Evolutionary conservation across 202 grass and related monocot species (phyloP).

Genomic region (Digitaria exilis): DNA sequence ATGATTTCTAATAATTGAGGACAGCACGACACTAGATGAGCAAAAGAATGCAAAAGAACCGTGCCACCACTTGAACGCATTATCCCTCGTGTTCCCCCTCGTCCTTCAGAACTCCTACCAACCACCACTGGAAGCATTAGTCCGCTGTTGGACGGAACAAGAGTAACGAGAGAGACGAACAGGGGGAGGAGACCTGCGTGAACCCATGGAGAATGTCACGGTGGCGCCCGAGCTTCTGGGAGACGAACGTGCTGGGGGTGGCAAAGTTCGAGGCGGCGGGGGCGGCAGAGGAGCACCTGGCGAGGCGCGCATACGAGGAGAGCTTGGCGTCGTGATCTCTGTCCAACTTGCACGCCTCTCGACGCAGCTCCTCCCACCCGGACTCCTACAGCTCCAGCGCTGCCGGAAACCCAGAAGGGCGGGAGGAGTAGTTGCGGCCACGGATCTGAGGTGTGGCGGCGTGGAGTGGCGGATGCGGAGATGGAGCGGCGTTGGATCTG

Average conservation of each 20-base stretch:
- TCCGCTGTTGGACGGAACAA: background rate
- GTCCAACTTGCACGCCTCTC: slow-evolving; percentile 90
- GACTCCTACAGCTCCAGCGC: slow-evolving; percentile 57
- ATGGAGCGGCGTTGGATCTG: no score
- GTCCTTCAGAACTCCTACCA: slow-evolving; percentile 91
- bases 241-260: slow-evolving; percentile 61
- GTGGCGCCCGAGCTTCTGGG: slow-evolving; percentile 94
- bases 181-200: slow-evolving; percentile 63
- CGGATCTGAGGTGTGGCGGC: no score
- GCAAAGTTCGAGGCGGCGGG: slow-evolving; percentile 31
- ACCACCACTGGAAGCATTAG: background rate
- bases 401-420: no score
- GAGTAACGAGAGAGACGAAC: background rate
- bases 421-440: no score
- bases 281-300: slow-evolving; percentile 47
- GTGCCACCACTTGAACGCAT: no score
- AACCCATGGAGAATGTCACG: slow-evolving; percentile 98
- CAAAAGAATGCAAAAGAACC: no score
- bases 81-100: slow-evolving; percentile 83
- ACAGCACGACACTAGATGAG: no score
- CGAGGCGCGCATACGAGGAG: slow-evolving; percentile 69
- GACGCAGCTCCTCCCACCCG: slow-evolving; percentile 80
- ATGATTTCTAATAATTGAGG: no score
- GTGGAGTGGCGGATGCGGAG: no score
- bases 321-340: slow-evolving; percentile 85